phyloP scores from a whole-genome alignment of 345 rosid species.

The Gossypium herbaceum region DNA sequence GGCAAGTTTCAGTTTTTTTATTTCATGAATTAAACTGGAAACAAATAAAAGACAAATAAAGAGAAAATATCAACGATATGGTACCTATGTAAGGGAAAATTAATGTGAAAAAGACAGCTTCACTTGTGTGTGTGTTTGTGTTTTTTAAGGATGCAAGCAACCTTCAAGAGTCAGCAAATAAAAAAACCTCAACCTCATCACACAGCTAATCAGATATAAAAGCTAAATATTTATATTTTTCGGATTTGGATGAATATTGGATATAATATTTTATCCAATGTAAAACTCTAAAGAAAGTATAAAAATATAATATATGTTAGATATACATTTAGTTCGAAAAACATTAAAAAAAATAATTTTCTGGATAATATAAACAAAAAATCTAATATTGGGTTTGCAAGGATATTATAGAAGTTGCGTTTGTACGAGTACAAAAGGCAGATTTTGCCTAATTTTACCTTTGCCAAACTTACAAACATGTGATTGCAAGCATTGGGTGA shows the following conservation, averaged over 20 bases:
- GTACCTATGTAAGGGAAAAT: not conserved
- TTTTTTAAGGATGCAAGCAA: not conserved
- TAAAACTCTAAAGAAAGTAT: too few relatives aligned
- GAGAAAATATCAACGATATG: not conserved
- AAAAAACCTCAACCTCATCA: not conserved
- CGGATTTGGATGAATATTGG: not conserved
- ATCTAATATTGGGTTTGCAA: not conserved
- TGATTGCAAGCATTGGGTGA: not conserved
- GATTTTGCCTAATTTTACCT: slow-evolving; percentile 7
- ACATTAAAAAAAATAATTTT: not conserved
- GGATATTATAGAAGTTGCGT: slow-evolving; percentile 7
- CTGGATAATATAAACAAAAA: not conserved
- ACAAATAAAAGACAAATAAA: slow-evolving; percentile 2
- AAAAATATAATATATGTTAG: not conserved
- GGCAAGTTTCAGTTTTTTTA: not conserved
- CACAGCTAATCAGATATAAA: not conserved
- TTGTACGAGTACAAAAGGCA: not conserved
- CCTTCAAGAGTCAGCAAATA: not conserved
- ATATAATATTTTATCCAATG: too few relatives aligned
- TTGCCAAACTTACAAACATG: slow-evolving; percentile 1
- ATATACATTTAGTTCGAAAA: not conserved
- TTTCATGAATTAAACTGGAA: slow-evolving; percentile 3
- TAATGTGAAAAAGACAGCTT: not conserved
- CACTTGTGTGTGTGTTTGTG: not conserved
- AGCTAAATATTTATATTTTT: not conserved